phyloP scores from a whole-genome alignment of 192 early-diverging fungal genomes.

The Coemansia sp. region DNA sequence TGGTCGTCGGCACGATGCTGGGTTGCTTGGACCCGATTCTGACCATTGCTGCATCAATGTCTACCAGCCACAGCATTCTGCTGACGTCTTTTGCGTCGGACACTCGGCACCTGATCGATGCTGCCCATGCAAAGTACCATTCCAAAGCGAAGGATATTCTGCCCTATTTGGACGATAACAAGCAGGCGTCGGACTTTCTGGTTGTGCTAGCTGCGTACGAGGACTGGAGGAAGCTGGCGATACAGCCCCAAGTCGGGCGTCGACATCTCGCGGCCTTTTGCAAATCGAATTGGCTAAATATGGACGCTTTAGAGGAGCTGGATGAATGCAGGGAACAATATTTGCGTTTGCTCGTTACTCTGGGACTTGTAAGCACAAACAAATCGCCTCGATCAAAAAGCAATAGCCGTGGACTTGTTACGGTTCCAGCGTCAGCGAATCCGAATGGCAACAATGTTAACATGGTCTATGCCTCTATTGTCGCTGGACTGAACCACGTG shows the following conservation, averaged over 20 bases:
- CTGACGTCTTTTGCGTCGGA: not conserved
- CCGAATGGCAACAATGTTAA: constrained; percentile 4
- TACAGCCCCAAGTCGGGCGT: not conserved
- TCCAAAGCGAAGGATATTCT: not conserved
- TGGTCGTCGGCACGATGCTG: constrained; percentile 71
- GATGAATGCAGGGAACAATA: constrained; percentile 41
- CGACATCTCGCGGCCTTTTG: constrained; percentile 4
- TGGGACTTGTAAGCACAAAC: constrained; percentile 7
- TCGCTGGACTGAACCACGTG: constrained; percentile 24
- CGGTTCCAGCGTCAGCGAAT: constrained; percentile 14
- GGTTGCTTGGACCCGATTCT: constrained; percentile 76
- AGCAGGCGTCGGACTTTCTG: constrained; percentile 25
- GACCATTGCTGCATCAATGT: constrained; percentile 66
- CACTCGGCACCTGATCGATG: not conserved
- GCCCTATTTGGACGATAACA: not conserved
- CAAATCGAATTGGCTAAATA: constrained; percentile 6
- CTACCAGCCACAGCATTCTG: constrained; percentile 7
- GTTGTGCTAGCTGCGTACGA: constrained; percentile 17
- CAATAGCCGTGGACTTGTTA: not conserved
- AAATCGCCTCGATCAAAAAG: not conserved
- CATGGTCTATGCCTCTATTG: constrained; percentile 29
- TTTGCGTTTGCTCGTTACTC: constrained; percentile 13
- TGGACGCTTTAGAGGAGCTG: constrained; percentile 21
- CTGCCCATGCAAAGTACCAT: constrained; percentile 7
- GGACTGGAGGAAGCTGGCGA: constrained; percentile 18